A percentile compares a stretch with the other conserved stretches of the same genome.
Conservation (phyloP, 1,284 basidiomycete genomes). For the Thelephora terrestris region DNA sequence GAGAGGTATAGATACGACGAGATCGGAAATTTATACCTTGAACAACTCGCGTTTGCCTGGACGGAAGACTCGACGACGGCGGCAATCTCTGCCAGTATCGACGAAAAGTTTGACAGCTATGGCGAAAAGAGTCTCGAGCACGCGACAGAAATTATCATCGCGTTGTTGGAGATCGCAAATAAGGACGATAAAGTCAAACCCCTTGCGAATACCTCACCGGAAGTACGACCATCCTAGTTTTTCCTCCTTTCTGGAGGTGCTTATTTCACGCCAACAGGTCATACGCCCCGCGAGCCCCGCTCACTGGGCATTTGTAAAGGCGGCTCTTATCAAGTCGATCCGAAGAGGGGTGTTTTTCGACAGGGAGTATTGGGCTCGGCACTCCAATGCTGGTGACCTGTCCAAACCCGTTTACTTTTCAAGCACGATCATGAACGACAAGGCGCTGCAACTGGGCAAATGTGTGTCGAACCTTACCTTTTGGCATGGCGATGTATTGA, state of each 20-base stretch:
- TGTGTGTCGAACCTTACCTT: not conserved
- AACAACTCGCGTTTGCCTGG: too few species aligned
- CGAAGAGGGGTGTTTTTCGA: too few species aligned
- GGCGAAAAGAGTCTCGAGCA: not conserved
- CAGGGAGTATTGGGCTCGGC: too few species aligned
- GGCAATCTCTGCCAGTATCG: not conserved
- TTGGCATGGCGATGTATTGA: not conserved
- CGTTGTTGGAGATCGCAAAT: too few species aligned
- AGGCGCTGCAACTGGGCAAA: not conserved
- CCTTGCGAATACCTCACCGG: not conserved
- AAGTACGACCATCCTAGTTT: not conserved
- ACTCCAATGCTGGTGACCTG: too few species aligned
- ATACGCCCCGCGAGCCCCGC: not conserved
- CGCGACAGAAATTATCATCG: not conserved
- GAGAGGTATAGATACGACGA: too few species aligned
- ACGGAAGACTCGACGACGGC: not conserved
- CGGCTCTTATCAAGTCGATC: too few species aligned
- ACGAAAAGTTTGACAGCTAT: not conserved
- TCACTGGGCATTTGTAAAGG: too few species aligned
- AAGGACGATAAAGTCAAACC: not conserved
- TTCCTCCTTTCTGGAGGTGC: not conserved
- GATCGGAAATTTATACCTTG: not conserved
- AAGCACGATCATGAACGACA: not conserved
- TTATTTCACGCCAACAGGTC: not conserved
- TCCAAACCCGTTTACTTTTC: too few species aligned